Percentiles rank a stretch among this genome's conserved stretches.
Evolutionary conservation across 306 rosid genomes (phyloP).

Genomic region (Cucumis cinereus): DNA sequence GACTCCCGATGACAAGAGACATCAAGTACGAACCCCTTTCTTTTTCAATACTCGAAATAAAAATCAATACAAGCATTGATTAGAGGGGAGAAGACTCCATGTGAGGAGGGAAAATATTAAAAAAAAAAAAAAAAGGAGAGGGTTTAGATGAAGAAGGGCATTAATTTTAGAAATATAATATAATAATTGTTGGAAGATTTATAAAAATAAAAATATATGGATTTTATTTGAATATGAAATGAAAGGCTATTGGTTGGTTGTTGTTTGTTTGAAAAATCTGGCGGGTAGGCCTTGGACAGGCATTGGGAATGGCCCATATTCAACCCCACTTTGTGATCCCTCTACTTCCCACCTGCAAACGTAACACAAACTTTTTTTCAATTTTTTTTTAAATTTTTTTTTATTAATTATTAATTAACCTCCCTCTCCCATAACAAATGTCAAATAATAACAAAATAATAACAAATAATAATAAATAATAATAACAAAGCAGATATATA

Average conservation of each 20-base stretch:
- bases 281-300: constrained; percentile 70
- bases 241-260: constrained; percentile 16
- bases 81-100: not conserved
- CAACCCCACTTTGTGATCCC: constrained; percentile 50
- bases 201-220: not conserved
- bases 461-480: no score
- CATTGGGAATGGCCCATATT: constrained; percentile 84
- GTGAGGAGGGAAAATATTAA: not conserved
- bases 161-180: not conserved
- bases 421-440: no score
- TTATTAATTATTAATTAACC: not conserved
- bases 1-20: not conserved
- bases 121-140: not conserved
- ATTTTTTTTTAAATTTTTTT: no score
- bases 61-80: not conserved
- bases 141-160: not conserved
- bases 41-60: not conserved
- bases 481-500: no score
- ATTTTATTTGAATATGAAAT: not conserved
- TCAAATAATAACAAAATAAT: no score
- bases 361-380: not conserved
- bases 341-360: constrained; percentile 68
- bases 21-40: not conserved
- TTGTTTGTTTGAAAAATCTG: constrained; percentile 50
- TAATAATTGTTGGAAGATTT: not conserved